Base-by-base conservation (phyloP, 2,329 filamentous ascomycete genomes). In the Nemania sp. region DNA sequence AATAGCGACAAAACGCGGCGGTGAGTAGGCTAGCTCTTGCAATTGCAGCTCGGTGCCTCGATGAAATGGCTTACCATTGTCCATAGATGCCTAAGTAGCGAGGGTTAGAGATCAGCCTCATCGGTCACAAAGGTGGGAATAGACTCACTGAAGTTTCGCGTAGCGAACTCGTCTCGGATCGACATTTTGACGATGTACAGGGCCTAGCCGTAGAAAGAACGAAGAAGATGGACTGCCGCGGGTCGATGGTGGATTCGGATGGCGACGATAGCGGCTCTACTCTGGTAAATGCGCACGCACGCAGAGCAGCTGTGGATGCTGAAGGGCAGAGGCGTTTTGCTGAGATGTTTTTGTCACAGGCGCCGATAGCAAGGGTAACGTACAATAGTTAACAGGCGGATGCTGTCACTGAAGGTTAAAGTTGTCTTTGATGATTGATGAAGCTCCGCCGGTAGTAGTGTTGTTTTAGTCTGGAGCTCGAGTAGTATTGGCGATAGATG, bases 71-170 rank as follows among this genome's bases (percentile, higher is more conserved):
- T 80, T 79, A 89, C 86, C 86, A 89, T 86, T 89, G 86, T 72
- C 83, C 86, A 67, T 89, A 89, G 73, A 89, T 89, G 74, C 86
- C 86, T 89, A 63, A 53, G 28, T 44, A 34, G 17, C 17, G 23
- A 50, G 28, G 15, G 46, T 77, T 66, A 79, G 73, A 63, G n/a
- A 42, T 46, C 61, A 50, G 37, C 37, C 49, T 40, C 9, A 43
- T 59, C 48, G 56, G 59, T 56, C 43, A 55, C 57, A 48, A 30
- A 24, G 40, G 30, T 42, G 24, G 31, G n/a, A 43, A 26, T 55
- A 23, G 52, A 76, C 85, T 67, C 78, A 89, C 86, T 89, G 75
- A 89, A 89, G 75, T 89, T 89, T 68, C 86, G 79, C 57, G 85
- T 86, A 70, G 80, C 80, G 70, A 89, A 87, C 73, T 89, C 86